These are phyloP conservation scores for Kwoniella sp. DNA, from an alignment of 768 basidiomycete genomes.

Conservation along the genomic window DNA sequence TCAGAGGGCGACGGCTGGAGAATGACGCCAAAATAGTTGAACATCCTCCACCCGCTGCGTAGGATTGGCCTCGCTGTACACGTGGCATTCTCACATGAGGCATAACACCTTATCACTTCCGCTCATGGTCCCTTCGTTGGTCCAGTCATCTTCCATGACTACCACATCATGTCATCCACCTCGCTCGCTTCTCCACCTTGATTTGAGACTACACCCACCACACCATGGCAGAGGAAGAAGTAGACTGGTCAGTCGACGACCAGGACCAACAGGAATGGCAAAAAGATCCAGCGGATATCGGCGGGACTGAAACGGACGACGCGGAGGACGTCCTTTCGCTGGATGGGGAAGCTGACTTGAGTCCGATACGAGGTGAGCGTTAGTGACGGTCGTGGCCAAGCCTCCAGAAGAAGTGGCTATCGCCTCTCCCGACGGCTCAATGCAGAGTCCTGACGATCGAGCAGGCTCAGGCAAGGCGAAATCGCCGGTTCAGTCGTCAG, in stretches of 20 bases:
- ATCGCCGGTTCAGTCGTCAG: too few species aligned
- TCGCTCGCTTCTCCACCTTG: neutral
- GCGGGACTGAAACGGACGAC: constrained; percentile 9
- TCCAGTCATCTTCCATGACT: neutral
- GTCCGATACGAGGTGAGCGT: too few species aligned
- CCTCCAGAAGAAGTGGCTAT: too few species aligned
- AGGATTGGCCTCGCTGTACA: neutral
- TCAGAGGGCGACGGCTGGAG: neutral
- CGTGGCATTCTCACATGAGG: constrained; percentile 3
- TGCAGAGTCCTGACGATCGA: too few species aligned
- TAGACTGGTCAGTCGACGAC: constrained; percentile 29
- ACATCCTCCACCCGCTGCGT: constrained; percentile 2
- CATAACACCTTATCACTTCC: too few species aligned
- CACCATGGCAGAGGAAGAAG: constrained; percentile 30
- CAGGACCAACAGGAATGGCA: neutral
- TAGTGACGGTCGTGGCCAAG: too few species aligned
- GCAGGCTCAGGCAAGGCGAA: too few species aligned
- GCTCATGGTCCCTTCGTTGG: too few species aligned
- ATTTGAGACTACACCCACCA: neutral
- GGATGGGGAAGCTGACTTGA: constrained; percentile 12
- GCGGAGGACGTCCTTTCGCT: constrained; percentile 18
- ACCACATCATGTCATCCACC: too few species aligned
- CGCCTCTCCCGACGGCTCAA: too few species aligned
- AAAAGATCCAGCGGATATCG: neutral
- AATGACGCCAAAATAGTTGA: neutral